These are phyloP conservation scores for Sugiyamaella sp. DNA, from an alignment of 1,139 yeast species.

Conservation along the genomic window DNA sequence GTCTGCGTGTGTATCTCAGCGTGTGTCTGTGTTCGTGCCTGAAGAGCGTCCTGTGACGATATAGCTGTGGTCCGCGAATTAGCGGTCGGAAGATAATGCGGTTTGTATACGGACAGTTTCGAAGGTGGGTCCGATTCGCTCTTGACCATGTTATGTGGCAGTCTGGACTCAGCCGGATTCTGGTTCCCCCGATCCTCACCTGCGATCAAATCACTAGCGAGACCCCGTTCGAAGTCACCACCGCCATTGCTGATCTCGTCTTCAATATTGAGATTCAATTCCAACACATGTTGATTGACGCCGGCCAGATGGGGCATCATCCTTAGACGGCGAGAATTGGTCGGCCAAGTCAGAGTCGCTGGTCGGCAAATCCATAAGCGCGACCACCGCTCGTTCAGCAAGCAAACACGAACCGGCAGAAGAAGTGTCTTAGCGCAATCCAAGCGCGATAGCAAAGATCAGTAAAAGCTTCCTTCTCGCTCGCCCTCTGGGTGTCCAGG, in stretches of 20 bases:
- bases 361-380: background rate
- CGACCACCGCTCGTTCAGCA: too few relatives aligned
- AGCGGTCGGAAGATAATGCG: slow-evolving; percentile 10
- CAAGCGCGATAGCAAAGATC: too few relatives aligned
- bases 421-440: too few relatives aligned
- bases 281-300: slow-evolving; percentile 18
- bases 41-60: background rate
- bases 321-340: background rate
- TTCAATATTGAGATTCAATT: slow-evolving; percentile 19
- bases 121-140: background rate
- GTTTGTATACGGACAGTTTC: slow-evolving; percentile 8
- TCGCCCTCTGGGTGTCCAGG: background rate
- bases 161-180: background rate
- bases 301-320: slow-evolving; percentile 14
- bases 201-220: background rate
- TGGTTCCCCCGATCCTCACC: background rate
- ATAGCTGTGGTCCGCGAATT: background rate
- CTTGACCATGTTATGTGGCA: background rate
- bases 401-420: too few relatives aligned
- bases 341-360: background rate
- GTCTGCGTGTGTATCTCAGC: too few relatives aligned
- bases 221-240: slow-evolving; percentile 12
- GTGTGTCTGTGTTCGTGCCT: too few relatives aligned
- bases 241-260: slow-evolving; percentile 20
- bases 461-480: too few relatives aligned